Conservation (phyloP, 495 filamentous ascomycete species). For the Neurospora africana region DNA sequence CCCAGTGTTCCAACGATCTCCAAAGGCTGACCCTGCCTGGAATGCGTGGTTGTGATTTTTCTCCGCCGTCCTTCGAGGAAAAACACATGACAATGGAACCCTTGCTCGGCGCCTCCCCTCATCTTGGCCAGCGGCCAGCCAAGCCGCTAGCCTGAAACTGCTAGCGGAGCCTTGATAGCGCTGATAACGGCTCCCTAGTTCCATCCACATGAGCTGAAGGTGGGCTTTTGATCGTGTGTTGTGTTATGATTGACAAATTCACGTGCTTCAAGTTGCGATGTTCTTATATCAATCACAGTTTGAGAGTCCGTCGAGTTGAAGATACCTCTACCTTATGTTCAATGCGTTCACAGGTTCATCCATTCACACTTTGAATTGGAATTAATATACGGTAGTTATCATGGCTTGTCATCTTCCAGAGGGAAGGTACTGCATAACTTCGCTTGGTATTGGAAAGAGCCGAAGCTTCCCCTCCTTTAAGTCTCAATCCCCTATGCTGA, state of each 20-base stretch:
- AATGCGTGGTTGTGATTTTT: neutral
- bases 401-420: neutral
- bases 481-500: too few species aligned
- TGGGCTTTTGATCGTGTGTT: neutral
- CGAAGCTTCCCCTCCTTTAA: neutral
- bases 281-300: neutral
- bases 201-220: neutral
- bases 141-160: neutral
- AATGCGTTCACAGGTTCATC: neutral
- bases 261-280: neutral
- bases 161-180: neutral
- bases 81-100: neutral
- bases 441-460: neutral
- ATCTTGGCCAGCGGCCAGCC: neutral
- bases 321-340: neutral
- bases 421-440: neutral
- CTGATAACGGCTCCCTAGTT: neutral
- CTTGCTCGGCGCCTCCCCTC: neutral
- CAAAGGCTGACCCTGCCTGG: neutral
- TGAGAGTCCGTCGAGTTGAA: neutral
- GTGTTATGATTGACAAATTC: neutral
- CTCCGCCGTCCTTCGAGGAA: neutral
- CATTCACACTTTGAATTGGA: neutral
- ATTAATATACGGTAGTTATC: neutral
- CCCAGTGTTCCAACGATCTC: neutral